These are phyloP conservation scores for Eremomyces bilateralis DNA, from an alignment of 495 filamentous ascomycete genomes.

Conservation along the genomic window DNA sequence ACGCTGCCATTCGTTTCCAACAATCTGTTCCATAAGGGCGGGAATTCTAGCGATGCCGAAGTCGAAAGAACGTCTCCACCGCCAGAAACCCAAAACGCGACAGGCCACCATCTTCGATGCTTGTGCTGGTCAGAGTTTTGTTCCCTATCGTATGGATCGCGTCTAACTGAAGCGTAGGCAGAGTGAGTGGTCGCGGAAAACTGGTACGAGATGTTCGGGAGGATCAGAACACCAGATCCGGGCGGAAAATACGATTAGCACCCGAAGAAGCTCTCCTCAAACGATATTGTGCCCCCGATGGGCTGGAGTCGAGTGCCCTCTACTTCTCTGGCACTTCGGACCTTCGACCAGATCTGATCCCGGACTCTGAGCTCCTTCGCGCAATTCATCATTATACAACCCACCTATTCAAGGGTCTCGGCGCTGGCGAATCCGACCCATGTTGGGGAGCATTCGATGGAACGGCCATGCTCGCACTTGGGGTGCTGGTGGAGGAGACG, in stretches of 20 bases:
- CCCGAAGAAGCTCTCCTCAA: slow-evolving; percentile 64
- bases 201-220: slow-evolving; percentile 13
- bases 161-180: too few relatives aligned
- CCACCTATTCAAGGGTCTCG: slow-evolving; percentile 31
- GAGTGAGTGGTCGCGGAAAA: slow-evolving; percentile 4
- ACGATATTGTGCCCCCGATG: slow-evolving; percentile 32
- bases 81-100: too few relatives aligned
- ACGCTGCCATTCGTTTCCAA: too few relatives aligned
- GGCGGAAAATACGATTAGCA: slow-evolving; percentile 28
- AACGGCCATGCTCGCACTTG: slow-evolving; percentile 61
- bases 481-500: slow-evolving; percentile 64
- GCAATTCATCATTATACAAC: slow-evolving; percentile 52
- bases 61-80: too few relatives aligned
- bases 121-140: too few relatives aligned
- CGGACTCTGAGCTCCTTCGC: slow-evolving; percentile 53
- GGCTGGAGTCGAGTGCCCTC: slow-evolving; percentile 47
- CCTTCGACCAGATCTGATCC: slow-evolving; percentile 32
- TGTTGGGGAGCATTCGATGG: slow-evolving; percentile 54
- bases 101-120: too few relatives aligned
- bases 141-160: too few relatives aligned
- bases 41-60: too few relatives aligned
- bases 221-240: slow-evolving; percentile 30
- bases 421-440: neutral
- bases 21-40: too few relatives aligned
- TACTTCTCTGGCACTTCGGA: slow-evolving; percentile 36